Evolutionary conservation across 2,329 filamentous ascomycete species (phyloP), one percentile per base, ranked within the genome.

Genomic region (Penicillium nordicum): DNA sequence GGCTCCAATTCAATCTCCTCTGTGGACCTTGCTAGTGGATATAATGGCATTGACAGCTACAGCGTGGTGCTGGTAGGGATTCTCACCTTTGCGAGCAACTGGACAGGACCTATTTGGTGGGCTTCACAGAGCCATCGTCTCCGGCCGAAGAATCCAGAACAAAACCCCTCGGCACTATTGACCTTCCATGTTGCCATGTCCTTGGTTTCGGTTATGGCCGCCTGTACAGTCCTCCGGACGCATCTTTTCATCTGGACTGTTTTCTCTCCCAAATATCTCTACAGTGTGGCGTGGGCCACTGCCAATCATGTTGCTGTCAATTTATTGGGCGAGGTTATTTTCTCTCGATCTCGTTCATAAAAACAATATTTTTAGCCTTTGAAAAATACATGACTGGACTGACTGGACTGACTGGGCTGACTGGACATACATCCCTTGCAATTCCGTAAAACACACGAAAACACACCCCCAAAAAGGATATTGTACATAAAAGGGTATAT

Each of bases 241-340:
- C 94, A 99, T 79, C 74, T 99, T 56, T 99, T 99, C 71, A 92
- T 99, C 59, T 99, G 94, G 94, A 97, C 93, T 0, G 94, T 99
- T 11, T 99, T 99, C 74, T 96, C 90, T 62, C 94, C 94, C 0
- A 99, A 97, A 74, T 97, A 92, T 73, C 76, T 99, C 63, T 99
- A 96, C 72, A 89, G 86, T 61, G 88, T 94, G 80, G 91, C 88
- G 14, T 99, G 94, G 95, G 86, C 84, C 60, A 69, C 93, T 44
- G 89, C 84, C 8, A 90, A 92, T 77, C 93, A 99, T 82, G 71
- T 92, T 58, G 70, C 82, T 37, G 79, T 93, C 42, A 92, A 93
- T 71, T 65, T 92, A 34, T 78, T 82, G 5, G 86, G 85, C 1
- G 80, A 84, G 30, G 21, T 62, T 5, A 44, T 57, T 42, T 58